Base-by-base conservation (phyloP, 805 yeast species). In the Hanseniaspora thailandica region DNA sequence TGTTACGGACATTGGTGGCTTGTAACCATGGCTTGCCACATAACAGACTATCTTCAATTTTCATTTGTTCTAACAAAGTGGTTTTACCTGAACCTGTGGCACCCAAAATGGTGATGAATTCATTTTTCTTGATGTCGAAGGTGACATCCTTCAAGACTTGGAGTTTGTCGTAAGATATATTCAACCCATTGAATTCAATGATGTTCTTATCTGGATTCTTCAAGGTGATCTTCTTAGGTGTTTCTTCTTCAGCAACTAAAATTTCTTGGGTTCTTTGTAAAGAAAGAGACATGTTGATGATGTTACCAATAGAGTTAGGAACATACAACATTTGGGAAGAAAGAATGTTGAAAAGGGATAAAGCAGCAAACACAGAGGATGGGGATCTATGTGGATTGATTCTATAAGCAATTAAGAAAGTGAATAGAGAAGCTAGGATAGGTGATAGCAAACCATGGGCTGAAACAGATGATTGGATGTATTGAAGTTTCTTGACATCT, bases 21-120 rank as follows among this genome's bases (percentile, higher is more conserved):
- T 84, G 89, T 40, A 86, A 78, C 95, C 95, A 86, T 17, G 89
- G 90, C 43, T 76, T 75, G 20, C 89, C 85, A 56, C 81, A 77
- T 54, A 71, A 65, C 13, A 74, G 65, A 20, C 76, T 75, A 60
- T 60, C 67, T 1, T 90, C 89, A 57, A 73, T 72, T 5, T 78
- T 69, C 49, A 86, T 67, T 0, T 94, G 88, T 59, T 72, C 73
- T 47, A 86, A 69, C 25, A 87, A 68, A 0, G 93, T 83, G 0
- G 89, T 71, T 63, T 86, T 86, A 55, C 96, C 95, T 3, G 86
- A 74, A 2, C 95, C 95, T 61, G 86, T 84, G 8, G 58, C 46
- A 17, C 61, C 61, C 0, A 89, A 82, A 13, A 85, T 71, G 52
- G 84, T 82, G 7, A 86, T 69, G 49, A 88, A 77, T 62, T 86